phyloP scores from a whole-genome alignment of 2,329 filamentous ascomycete genomes.

The Simplicillium sp. region DNA sequence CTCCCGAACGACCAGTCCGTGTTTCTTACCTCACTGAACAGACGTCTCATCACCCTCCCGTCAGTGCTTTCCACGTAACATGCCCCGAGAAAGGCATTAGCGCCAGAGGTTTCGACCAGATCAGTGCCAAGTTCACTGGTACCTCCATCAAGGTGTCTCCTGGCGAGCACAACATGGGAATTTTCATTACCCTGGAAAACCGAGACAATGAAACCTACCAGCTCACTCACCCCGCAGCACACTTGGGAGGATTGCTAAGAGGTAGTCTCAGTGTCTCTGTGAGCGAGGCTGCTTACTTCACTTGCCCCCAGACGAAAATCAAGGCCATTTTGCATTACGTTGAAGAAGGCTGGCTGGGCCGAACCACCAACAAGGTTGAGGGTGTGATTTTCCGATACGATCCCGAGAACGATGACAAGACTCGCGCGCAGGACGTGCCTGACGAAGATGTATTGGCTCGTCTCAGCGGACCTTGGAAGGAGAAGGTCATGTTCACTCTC shows the following conservation, averaged over 20 bases:
- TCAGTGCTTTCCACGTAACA: constrained; percentile 89
- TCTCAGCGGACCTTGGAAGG: constrained; percentile 80
- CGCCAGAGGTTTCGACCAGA: constrained; percentile 87
- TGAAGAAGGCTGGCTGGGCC: constrained; percentile 90
- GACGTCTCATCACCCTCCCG: constrained; percentile 93
- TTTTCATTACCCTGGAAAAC: constrained; percentile 80
- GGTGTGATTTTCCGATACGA: constrained; percentile 89
- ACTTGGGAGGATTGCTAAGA: constrained; percentile 77
- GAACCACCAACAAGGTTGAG: constrained; percentile 82
- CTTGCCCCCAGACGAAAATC: constrained; percentile 79
- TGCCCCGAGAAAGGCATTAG: constrained; percentile 85
- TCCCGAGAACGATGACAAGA: constrained; percentile 73
- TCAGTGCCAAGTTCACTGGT: constrained; percentile 95
- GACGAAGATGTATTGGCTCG: constrained; percentile 75
- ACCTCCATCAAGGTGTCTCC: constrained; percentile 87
- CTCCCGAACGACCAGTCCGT: constrained; percentile 48
- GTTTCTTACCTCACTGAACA: constrained; percentile 96
- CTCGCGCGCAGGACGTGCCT: constrained; percentile 73
- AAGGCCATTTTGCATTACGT: constrained; percentile 90
- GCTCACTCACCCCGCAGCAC: constrained; percentile 87
- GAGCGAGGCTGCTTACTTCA: constrained; percentile 79
- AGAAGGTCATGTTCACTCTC: constrained; percentile 52
- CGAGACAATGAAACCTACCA: constrained; percentile 86
- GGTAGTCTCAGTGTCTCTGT: constrained; percentile 87
- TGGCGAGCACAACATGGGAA: constrained; percentile 88